Conservation (phyloP, 1,284 basidiomycete genomes). For the Neonothopanus nambi region DNA sequence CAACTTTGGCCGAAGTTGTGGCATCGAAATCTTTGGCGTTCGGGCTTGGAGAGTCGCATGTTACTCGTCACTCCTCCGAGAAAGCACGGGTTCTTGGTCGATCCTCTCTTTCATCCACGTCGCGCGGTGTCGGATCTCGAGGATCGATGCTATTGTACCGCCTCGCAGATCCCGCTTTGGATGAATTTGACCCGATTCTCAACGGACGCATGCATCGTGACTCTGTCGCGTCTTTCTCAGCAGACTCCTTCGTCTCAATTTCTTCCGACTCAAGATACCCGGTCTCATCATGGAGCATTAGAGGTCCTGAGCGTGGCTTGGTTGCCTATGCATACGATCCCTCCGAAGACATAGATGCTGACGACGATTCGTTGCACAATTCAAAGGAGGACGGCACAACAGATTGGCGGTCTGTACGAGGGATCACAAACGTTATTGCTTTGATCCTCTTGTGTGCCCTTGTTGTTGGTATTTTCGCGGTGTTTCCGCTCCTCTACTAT, state of each 20-base stretch:
- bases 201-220: slow-evolving; percentile 16
- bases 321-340: slow-evolving; percentile 13
- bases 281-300: not conserved
- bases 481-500: slow-evolving; percentile 5
- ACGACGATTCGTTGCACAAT: slow-evolving; percentile 5
- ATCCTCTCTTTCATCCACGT: not conserved
- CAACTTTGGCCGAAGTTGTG: not conserved
- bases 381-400: not conserved
- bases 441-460: not conserved
- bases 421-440: slow-evolving; percentile 1
- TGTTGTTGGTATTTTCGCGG: slow-evolving; percentile 5
- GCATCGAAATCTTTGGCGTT: not conserved
- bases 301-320: not conserved
- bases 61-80: not conserved
- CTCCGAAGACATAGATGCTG: not conserved
- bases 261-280: slow-evolving; percentile 15
- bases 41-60: not conserved
- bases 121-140: not conserved
- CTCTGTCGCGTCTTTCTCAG: slow-evolving; percentile 9
- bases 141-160: slow-evolving; percentile 10
- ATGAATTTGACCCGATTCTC: not conserved
- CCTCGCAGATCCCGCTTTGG: not conserved
- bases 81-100: not conserved
- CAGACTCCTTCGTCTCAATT: slow-evolving; percentile 11
- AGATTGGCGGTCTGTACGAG: slow-evolving; percentile 3